Conservation (phyloP, 1,284 basidiomycete genomes). For the Wallemia ichthyophaga region DNA sequence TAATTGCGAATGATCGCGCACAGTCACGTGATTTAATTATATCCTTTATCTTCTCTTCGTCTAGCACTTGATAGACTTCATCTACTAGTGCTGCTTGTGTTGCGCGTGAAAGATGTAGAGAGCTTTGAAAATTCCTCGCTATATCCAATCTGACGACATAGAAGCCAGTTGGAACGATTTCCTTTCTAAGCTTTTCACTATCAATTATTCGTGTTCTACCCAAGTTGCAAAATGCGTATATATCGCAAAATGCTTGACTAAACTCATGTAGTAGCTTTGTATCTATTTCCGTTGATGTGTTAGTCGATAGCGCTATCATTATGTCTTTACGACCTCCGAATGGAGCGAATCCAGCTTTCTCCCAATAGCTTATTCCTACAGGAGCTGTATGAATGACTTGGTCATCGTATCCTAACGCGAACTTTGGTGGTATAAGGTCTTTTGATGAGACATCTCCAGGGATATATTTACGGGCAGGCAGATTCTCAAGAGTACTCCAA, state of each 20-base stretch:
- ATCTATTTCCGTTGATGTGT: background rate
- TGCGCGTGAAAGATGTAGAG: background rate
- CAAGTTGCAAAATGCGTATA: background rate
- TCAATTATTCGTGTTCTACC: background rate
- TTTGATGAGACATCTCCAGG: background rate
- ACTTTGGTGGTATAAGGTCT: background rate
- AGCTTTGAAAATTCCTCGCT: no score
- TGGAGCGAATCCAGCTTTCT: background rate
- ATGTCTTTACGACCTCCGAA: background rate
- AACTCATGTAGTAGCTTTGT: background rate
- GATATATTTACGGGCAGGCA: background rate
- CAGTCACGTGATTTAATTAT: background rate
- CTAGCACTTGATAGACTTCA: background rate
- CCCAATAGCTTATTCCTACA: background rate
- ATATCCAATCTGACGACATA: no score
- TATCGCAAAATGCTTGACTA: background rate
- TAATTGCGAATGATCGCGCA: background rate
- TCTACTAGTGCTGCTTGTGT: background rate
- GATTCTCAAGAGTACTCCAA: no score
- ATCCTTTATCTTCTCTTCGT: background rate
- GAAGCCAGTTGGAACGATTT: no score
- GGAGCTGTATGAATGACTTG: background rate
- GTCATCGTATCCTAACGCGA: background rate
- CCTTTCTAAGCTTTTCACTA: no score
- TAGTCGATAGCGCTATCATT: background rate